Conservation (phyloP, 129 eudicot genomes). For the Erigeron canadensis region DNA sequence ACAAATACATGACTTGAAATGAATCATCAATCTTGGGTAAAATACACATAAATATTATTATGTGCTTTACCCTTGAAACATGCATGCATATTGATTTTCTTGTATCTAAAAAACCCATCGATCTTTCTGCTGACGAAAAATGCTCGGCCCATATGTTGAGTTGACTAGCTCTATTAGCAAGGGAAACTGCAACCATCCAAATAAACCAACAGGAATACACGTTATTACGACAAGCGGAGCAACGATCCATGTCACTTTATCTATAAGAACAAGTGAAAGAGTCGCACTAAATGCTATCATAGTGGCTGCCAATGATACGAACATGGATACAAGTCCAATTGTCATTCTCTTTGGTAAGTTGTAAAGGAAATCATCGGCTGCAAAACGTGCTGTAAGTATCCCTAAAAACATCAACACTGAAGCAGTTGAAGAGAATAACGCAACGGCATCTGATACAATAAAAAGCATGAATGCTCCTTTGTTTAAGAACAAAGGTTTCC, state of each 20-base stretch:
- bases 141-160: conserved; percentile 19
- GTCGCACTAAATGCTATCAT: conserved; percentile 29
- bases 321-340: conserved; percentile 23
- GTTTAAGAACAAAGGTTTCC: conserved; percentile 18
- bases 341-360: conserved; percentile 25
- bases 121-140: conserved; percentile 9
- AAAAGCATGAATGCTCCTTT: conserved; percentile 17
- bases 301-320: conserved; percentile 24
- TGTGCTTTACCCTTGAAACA: no score
- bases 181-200: conserved; percentile 20
- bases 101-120: background rate
- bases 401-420: conserved; percentile 29
- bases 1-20: no score
- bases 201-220: conserved; percentile 21
- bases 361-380: conserved; percentile 21
- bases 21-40: no score
- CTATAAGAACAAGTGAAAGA: conserved; percentile 13
- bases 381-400: conserved; percentile 26
- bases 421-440: conserved; percentile 27
- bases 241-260: conserved; percentile 20
- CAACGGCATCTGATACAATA: conserved; percentile 20
- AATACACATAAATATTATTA: no score
- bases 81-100: no score
- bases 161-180: conserved; percentile 12
- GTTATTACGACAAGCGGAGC: conserved; percentile 14